Percentiles rank a stretch among this genome's conserved stretches.
These are phyloP conservation scores for Coemansia sp. DNA, from an alignment of 192 early-diverging fungal genomes.

Conservation along the genomic window DNA sequence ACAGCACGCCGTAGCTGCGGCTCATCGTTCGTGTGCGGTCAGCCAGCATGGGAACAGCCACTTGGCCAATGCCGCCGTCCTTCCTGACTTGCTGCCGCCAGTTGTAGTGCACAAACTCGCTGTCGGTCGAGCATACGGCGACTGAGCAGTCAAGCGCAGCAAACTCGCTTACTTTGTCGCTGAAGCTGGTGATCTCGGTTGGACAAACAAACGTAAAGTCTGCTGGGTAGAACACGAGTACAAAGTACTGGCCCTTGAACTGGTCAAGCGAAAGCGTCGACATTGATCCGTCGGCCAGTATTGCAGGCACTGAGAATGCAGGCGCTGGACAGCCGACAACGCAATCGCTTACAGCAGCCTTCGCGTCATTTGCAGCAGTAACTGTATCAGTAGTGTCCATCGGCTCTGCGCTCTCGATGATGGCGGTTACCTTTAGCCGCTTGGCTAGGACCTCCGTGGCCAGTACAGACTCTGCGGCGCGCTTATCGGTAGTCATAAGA, in stretches of 20 bases:
- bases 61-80: constrained; percentile 89
- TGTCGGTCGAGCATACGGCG: constrained; percentile 67
- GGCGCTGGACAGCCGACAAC: constrained; percentile 10
- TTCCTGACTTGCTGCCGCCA: constrained; percentile 85
- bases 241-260: constrained; percentile 55
- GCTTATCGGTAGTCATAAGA: background rate
- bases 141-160: constrained; percentile 75
- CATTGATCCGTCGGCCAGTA: constrained; percentile 5
- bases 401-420: background rate
- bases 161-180: constrained; percentile 75
- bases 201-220: constrained; percentile 94
- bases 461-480: background rate
- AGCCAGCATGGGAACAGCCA: constrained; percentile 89
- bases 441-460: background rate
- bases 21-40: constrained; percentile 91
- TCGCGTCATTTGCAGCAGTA: no score
- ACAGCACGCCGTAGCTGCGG: constrained; percentile 84
- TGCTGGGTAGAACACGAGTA: constrained; percentile 84
- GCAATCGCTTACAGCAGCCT: no score
- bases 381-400: no score
- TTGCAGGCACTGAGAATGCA: constrained; percentile 3
- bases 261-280: background rate
- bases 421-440: background rate
- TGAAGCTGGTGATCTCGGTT: constrained; percentile 93
- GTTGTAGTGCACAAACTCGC: constrained; percentile 84